These are phyloP conservation scores for Saccharomyces hybrid DNA, from an alignment of 1,139 yeast species.

Conservation along the genomic window DNA sequence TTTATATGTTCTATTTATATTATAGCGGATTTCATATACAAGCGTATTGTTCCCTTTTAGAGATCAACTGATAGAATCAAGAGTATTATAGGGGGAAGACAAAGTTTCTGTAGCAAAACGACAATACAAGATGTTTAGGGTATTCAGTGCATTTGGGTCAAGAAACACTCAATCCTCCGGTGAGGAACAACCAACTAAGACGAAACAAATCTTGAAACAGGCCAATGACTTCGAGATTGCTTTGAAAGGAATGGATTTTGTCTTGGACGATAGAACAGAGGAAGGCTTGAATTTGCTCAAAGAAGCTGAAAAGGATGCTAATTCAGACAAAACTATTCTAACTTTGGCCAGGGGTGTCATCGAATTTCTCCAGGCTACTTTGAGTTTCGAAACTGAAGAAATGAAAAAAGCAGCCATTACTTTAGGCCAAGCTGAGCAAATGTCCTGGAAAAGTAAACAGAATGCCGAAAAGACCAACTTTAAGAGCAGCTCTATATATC, in stretches of 20 bases:
- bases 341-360: conserved; percentile 80
- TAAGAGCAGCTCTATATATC: conserved; percentile 62
- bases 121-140: conserved; percentile 22
- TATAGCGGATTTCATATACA: neutral
- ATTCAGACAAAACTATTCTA: conserved; percentile 47
- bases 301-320: conserved; percentile 36
- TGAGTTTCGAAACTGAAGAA: conserved; percentile 84
- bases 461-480: conserved; percentile 51
- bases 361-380: conserved; percentile 81
- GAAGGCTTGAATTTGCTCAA: conserved; percentile 56
- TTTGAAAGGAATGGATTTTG: conserved; percentile 81
- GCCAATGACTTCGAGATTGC: conserved; percentile 61
- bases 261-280: conserved; percentile 73
- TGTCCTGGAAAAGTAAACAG: conserved; percentile 55
- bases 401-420: conserved; percentile 72
- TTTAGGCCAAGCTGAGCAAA: conserved; percentile 63
- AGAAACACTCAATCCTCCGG: neutral
- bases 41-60: neutral
- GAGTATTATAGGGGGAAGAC: neutral
- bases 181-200: conserved; percentile 19
- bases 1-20: neutral
- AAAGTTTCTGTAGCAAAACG: neutral
- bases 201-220: conserved; percentile 33
- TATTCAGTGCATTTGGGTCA: conserved; percentile 23
- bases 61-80: neutral